Evolutionary conservation across 1,284 basidiomycete genomes (phyloP), one percentile per base, ranked within the genome.

Genomic region (Leccinum fallax): DNA sequence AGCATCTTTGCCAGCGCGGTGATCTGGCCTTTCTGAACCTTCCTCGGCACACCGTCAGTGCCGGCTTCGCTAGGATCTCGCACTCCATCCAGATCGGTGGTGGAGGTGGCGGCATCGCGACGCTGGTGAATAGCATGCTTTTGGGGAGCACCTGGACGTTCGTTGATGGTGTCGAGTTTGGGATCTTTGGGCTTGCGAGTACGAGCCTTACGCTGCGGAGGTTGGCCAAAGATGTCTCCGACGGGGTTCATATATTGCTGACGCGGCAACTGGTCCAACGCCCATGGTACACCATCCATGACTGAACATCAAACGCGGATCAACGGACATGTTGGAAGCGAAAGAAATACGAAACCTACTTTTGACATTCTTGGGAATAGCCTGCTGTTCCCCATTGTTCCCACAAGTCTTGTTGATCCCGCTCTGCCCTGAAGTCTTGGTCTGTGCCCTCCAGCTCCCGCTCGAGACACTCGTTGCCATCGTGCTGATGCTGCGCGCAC

Each of bases 1-100:
- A 93, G 78, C 89, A 93, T 90, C 84, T 92, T 92, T 65, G 89
- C 90, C 69, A 93, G 79, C 43, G 90, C 84, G 68, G 89, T 88
- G 80, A 92, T 92, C 81, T 93, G 90, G 59, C 88, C 89, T 76
- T 87, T 92, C 79, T 90, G 89, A 71, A 92, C 89, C 79, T 90
- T 93, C 81, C 89, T 88, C 66, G 86, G 85, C 55, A 67, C 66
- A 58, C 73, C 83, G 57, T 83, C 83, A 61, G 77, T 79, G 54
- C 74, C 77, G 64, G 66, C 30, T 63, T 71, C 70, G 57, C 53
- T 59, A 32, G 43, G 57, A 48, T 71, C 70, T 5, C 72, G 70
- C 5, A 48, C 61, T 53, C 69, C 79, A 53, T 77, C 76, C 16
- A 90, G 82, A 71, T 90, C 90, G 48, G 85, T 88, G 57, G 87